Evolutionary conservation across 2,329 filamentous ascomycete species (phyloP), one percentile per base, ranked within the genome.

Genomic region (Gyromitra esculenta): DNA sequence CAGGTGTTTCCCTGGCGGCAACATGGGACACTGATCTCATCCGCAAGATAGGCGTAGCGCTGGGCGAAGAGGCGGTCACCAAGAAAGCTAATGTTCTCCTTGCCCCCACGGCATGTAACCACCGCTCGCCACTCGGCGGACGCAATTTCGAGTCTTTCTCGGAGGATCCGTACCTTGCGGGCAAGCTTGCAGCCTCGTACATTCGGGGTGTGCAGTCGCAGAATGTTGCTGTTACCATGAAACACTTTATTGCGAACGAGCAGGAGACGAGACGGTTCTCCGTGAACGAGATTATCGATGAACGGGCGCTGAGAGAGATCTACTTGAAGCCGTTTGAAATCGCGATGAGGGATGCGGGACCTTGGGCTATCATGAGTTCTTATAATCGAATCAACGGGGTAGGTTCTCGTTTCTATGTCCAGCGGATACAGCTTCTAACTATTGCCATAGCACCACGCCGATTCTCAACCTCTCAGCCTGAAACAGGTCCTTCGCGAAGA

Each of bases 201-300:
- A 83, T 89, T 48, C 84, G 84, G 50, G 88, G 88, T 11, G 88
- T 89, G 68, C 87, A 89, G 82, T 85, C 85, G 76, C 87, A 85
- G n/a, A 87, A 87, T 8, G 85, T 89, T 31, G 85, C 87, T 78
- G 87, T 88, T 4, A 87, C 87, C 1, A 84, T 88, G 77, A 89
- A 89, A 84, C 88, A 89, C 81, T 89, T 89, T 80, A 85, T 89
- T 25, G 88, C 87, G 82, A 89, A 89, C 76, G 88, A 89, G 80
- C 87, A 89, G 79, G 88, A 89, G 81, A 87, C 88, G 79, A 86
- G 85, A 82, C 85, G 88, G 21, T 87, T 88, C 82, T 85, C 85
- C 4, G 87, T 89, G 0, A 85, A 89, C 77, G 85, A 85, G 72
- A 86, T 88, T 56, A 82, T 89, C 21, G 88, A 87, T 0, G 85